phyloP scores from a whole-genome alignment of 192 early-diverging fungal species.

The Coemansia interrupta region DNA sequence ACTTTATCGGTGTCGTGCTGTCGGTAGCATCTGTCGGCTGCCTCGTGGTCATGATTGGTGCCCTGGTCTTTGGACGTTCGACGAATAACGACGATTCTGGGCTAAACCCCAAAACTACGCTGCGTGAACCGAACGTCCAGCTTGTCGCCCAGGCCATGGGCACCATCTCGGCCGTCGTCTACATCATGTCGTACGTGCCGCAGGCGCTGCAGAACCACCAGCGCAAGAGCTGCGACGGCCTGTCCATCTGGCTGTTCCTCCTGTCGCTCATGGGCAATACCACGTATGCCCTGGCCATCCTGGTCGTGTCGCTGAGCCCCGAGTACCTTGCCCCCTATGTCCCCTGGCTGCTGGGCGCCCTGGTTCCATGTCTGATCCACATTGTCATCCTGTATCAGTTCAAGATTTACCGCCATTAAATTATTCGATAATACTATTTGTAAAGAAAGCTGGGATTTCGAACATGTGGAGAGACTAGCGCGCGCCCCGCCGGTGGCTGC shows the following conservation, averaged over 20 bases:
- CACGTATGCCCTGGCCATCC: slow-evolving; percentile 63
- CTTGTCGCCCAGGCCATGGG: slow-evolving; percentile 46
- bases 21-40: slow-evolving; percentile 30
- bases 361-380: slow-evolving; percentile 72
- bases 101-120: too few species aligned
- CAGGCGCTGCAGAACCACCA: slow-evolving; percentile 77
- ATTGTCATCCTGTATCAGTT: slow-evolving; percentile 73
- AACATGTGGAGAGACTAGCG: background rate
- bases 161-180: slow-evolving; percentile 35
- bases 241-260: slow-evolving; percentile 76
- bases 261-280: slow-evolving; percentile 76
- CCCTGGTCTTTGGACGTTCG: slow-evolving; percentile 9
- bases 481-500: slow-evolving; percentile 33
- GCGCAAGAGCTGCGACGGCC: slow-evolving; percentile 71
- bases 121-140: slow-evolving; percentile 18
- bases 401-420: slow-evolving; percentile 52
- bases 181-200: slow-evolving; percentile 65
- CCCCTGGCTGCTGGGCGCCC: slow-evolving; percentile 72
- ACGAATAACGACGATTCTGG: too few species aligned
- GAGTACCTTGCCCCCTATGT: slow-evolving; percentile 65
- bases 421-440: too few species aligned
- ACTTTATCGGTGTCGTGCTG: slow-evolving; percentile 20
- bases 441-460: too few species aligned
- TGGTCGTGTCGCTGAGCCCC: slow-evolving; percentile 67
- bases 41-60: slow-evolving; percentile 23